phyloP scores from a whole-genome alignment of 352 stramenopile genomes.

The Globisporangium cylindrosporum region DNA sequence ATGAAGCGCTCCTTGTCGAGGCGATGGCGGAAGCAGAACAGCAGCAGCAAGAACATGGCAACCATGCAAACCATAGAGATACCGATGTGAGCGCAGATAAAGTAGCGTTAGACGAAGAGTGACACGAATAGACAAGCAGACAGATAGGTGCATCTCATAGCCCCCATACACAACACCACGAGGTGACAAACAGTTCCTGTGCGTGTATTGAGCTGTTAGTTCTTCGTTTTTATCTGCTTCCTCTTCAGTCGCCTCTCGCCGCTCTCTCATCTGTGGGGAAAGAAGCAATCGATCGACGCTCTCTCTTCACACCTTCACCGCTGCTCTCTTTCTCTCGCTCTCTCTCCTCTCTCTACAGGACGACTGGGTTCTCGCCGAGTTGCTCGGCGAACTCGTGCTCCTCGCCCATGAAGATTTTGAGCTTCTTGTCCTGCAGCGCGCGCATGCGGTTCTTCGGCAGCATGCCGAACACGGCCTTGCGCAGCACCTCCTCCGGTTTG shows the following conservation, averaged over 20 bases:
- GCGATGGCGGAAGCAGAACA: neutral
- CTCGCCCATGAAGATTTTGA: conserved; percentile 95
- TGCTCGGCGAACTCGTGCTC: conserved; percentile 91
- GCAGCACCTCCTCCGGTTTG: conserved; percentile 95
- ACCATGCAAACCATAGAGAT: neutral
- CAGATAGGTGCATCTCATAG: neutral
- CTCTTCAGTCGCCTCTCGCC: neutral
- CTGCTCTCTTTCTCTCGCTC: neutral
- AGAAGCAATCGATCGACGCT: neutral
- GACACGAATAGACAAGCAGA: neutral
- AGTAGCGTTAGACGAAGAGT: neutral
- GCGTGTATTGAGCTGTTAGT: conserved; percentile 9
- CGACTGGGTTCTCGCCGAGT: conserved; percentile 83
- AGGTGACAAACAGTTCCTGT: conserved; percentile 7
- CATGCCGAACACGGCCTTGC: conserved; percentile 97
- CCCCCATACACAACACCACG: neutral
- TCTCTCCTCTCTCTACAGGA: conserved; percentile 44
- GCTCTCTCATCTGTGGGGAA: neutral
- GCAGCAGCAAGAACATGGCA: neutral
- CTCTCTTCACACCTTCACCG: neutral
- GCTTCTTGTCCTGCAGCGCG: conserved; percentile 92
- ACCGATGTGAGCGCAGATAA: neutral
- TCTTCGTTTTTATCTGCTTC: neutral
- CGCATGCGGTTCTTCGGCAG: conserved; percentile 97
- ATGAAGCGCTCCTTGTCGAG: conserved; percentile 23